Evolutionary conservation across 2,329 filamentous ascomycete species (phyloP), one percentile per base, ranked within the genome.

Genomic region (Penicillium sp.): DNA sequence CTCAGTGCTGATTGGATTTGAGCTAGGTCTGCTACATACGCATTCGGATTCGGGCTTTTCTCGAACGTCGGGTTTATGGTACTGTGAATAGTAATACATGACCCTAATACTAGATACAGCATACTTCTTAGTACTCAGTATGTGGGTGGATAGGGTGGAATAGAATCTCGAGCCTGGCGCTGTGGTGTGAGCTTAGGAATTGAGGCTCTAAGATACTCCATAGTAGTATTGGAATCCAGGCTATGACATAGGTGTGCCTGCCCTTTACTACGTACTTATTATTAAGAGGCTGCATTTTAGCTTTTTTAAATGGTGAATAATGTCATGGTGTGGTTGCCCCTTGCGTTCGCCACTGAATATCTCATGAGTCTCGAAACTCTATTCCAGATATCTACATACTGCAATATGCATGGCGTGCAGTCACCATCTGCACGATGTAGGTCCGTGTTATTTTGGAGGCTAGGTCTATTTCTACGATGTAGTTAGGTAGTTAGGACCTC

Each of bases 351-450:
- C 43, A 53, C 53, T 48, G 50, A 13, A 52, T 46, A 46, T 55
- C 34, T 34, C 29, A 31, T 31, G 20, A 18, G 18, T 29, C 37
- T 32, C 14, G 5, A 39, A 55, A 51, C 47, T 55, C 34, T 45
- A 51, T 55, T 46, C 20, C n/a, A 46, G 40, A 44, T 52, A 55
- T 43, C 43, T 22, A 49, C 52, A 57, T 47, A 48, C 37, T 56
- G 54, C 51, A 52, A 48, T 43, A 48, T 64, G 62, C 62, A 61
- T 63, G 56, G 56, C 50, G 54, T 59, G 55, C 56, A 61, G 58
- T 26, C n/a, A 38, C n/a, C 11, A 18, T 24, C 34, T 48, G 35
- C 37, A 32, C n/a, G 42, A 18, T 35, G 35, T 26, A 52, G 26
- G 40, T 14, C 18, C 2, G 42, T 35, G 13, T 46, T 16, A 43